Evolutionary conservation across 2,329 filamentous ascomycete genomes (phyloP), one percentile per base, ranked within the genome.

Genomic region (Simplicillium sp.): DNA sequence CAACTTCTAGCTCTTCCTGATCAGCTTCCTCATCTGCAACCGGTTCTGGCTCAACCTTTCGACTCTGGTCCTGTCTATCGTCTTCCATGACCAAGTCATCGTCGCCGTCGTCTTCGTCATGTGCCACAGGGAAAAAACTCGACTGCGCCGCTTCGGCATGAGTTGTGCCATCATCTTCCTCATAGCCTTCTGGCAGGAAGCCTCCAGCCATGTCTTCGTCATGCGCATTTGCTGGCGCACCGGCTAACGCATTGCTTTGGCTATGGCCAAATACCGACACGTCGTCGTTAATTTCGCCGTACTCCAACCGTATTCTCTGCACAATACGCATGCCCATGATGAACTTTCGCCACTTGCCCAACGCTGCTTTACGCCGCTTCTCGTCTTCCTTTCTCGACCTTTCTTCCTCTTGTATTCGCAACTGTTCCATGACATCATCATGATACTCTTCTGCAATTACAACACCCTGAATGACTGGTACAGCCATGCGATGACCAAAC

Each of bases 401-500:
- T 58, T 94, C 87, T 5, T 74, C 78, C 49, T 87, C 84, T 46
- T 92, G 84, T 42, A 80, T 82, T 32, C 79, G 75, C 66, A 94
- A 84, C 46, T 89, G 84, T 54, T 87, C 83, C 56, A 86, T 78
- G 1, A 96, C 73, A 29, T 75, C 57, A 13, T 81, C 77, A 45
- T 85, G 77, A 49, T 95, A 74, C 60, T 94, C 89, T 46, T 80
- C 75, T 0, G 90, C 87, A 2, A 96, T 76, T 0, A 98, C 88
- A 1, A 96, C 87, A 1, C 90, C 92, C 40, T 86, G 83, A 20
- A 97, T 84, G 1, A 96, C 80, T 0, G 92, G 92, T 1, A 97
- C 87, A 5, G 92, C 92, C 73, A 92, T 89, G 45, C 92, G 84
- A 51, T 92, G 83, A 0, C 90, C 90, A 57, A 97, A 98, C 56